Percentiles rank a stretch among this genome's conserved stretches.
Conservation (phyloP, 768 basidiomycete species). For the Boletus patriciae region DNA sequence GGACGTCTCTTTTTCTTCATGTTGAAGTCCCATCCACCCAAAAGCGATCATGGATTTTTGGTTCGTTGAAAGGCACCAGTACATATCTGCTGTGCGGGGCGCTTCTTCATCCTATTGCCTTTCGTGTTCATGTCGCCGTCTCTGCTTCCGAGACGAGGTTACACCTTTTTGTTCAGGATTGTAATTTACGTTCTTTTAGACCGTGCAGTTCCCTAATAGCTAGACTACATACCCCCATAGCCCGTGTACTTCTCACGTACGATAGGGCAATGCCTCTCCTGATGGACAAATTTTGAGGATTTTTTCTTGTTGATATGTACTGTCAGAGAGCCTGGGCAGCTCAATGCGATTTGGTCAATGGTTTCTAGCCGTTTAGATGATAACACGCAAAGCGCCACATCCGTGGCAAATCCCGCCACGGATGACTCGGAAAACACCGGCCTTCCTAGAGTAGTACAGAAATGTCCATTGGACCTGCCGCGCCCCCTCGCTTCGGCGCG, state of each 20-base stretch:
- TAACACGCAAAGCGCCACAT: no score
- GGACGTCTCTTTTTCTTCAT: neutral
- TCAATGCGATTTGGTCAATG: no score
- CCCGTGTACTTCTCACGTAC: neutral
- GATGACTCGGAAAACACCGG: no score
- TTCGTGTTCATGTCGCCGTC: slow-evolving; percentile 8
- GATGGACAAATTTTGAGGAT: neutral
- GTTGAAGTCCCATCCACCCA: neutral
- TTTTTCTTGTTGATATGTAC: neutral
- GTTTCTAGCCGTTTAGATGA: no score
- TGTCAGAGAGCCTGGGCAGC: no score
- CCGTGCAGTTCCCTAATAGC: neutral
- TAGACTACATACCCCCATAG: neutral
- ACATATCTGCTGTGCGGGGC: neutral
- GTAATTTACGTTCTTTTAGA: neutral
- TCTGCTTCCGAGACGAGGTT: neutral
- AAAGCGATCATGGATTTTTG: neutral
- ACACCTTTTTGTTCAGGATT: neutral
- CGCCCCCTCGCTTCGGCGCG: no score
- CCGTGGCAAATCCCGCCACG: no score
- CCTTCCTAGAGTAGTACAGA: no score
- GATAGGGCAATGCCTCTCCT: neutral
- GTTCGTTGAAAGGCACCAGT: neutral
- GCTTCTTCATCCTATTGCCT: neutral
- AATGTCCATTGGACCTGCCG: no score